Conservation (phyloP, 2,329 filamentous ascomycete genomes). For the Beauveria varroae region DNA sequence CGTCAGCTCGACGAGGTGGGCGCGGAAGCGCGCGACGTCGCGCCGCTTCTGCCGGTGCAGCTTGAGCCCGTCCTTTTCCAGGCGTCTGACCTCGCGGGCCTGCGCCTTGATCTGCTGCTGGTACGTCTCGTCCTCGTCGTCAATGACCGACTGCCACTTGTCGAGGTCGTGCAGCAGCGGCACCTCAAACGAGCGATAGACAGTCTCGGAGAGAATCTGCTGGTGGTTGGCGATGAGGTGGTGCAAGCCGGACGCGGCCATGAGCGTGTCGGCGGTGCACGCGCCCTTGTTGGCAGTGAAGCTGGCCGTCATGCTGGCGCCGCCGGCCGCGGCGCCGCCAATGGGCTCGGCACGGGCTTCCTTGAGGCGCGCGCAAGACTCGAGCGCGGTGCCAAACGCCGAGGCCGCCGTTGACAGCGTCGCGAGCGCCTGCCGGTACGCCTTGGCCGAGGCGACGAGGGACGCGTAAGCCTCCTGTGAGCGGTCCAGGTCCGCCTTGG, state of each 20-base stretch:
- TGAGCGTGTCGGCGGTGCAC: slow-evolving; percentile 56
- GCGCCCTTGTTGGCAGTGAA: slow-evolving; percentile 36
- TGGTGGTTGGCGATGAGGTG: slow-evolving; percentile 63
- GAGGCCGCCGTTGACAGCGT: slow-evolving; percentile 54
- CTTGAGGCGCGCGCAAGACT: slow-evolving; percentile 60
- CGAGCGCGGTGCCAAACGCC: slow-evolving; percentile 56
- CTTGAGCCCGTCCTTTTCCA: slow-evolving; percentile 59
- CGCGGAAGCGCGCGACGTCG: slow-evolving; percentile 54
- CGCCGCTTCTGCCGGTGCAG: slow-evolving; percentile 52
- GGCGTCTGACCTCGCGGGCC: slow-evolving; percentile 51
- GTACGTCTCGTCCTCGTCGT: slow-evolving; percentile 57
- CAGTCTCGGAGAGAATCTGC: slow-evolving; percentile 61
- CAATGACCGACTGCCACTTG: slow-evolving; percentile 54
- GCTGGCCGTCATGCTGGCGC: slow-evolving; percentile 35
- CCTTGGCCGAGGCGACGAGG: slow-evolving; percentile 53
- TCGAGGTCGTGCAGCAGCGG: slow-evolving; percentile 63
- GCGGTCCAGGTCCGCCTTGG: slow-evolving; percentile 54
- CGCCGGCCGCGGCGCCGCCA: slow-evolving; percentile 27
- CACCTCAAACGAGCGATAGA: slow-evolving; percentile 61
- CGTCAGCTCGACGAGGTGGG: slow-evolving; percentile 57
- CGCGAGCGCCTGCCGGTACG: slow-evolving; percentile 55
- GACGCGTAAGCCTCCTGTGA: slow-evolving; percentile 57
- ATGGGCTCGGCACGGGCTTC: slow-evolving; percentile 56
- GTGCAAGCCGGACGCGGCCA: slow-evolving; percentile 57
- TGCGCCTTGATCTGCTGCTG: slow-evolving; percentile 46